phyloP scores from a whole-genome alignment of 108 stramenopile species.

The Licmophora abbreviata region DNA sequence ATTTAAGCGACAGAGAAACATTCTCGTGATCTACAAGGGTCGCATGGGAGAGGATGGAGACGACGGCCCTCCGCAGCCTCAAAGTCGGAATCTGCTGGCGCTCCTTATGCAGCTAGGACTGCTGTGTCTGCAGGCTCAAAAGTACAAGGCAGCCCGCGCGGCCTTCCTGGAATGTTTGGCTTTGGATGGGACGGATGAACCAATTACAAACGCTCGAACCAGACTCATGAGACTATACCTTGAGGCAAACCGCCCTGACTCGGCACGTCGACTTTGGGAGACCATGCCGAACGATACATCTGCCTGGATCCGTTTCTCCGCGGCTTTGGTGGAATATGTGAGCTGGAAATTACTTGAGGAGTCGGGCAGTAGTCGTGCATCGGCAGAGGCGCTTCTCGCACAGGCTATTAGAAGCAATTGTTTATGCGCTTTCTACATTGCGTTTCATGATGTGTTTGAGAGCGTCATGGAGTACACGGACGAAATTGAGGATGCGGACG shows the following conservation, averaged over 20 bases:
- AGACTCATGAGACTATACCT: slow-evolving; percentile 75
- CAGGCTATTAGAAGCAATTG: slow-evolving; percentile 61
- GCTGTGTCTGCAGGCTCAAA: slow-evolving; percentile 48
- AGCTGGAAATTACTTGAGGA: slow-evolving; percentile 57
- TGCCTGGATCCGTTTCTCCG: slow-evolving; percentile 79
- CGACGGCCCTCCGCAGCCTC: slow-evolving; percentile 41
- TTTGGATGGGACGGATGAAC: slow-evolving; percentile 38
- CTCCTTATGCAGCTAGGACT: slow-evolving; percentile 74
- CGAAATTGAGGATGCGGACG: slow-evolving; percentile 67
- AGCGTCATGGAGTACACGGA: slow-evolving; percentile 73
- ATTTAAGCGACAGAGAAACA: slow-evolving; percentile 44
- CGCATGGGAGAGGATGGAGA: slow-evolving; percentile 28
- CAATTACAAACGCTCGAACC: slow-evolving; percentile 60
- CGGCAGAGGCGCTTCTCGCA: slow-evolving; percentile 24
- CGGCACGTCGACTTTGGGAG: slow-evolving; percentile 54
- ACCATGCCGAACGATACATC: slow-evolving; percentile 24
- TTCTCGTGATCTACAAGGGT: slow-evolving; percentile 49
- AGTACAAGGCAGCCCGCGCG: slow-evolving; percentile 55
- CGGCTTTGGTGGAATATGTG: slow-evolving; percentile 67
- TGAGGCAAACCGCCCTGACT: slow-evolving; percentile 54
- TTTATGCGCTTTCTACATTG: slow-evolving; percentile 66
- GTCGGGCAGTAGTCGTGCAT: slow-evolving; percentile 32
- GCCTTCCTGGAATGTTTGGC: slow-evolving; percentile 65
- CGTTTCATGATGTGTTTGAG: slow-evolving; percentile 60
- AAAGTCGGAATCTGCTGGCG: slow-evolving; percentile 55